Base-by-base conservation (phyloP, 192 early-diverging fungal species). In the Gigaspora rosea region DNA sequence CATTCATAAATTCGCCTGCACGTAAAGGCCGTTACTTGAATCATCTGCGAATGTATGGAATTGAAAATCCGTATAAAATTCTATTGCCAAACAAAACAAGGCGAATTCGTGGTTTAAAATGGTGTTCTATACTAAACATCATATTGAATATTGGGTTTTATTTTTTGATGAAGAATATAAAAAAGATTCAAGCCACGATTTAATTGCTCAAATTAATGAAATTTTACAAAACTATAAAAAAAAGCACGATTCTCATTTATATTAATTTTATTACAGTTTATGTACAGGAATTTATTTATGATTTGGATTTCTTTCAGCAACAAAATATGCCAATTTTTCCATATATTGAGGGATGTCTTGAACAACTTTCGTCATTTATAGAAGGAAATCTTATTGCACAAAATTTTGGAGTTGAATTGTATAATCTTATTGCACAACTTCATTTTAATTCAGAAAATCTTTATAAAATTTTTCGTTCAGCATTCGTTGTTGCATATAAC, bases 101-200 rank as follows among this genome's bases (percentile, higher is more conserved):
- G 6, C 3, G 36, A 41, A 41, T 41, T 41, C 36, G 5, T 41
- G 36, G 36, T 41, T 41, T 41, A 41, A 41, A 41, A 41, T 41
- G 5, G 36, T 41, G 36, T 41, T 41, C 5, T 41, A 41, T 41
- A 41, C 36, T 5, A 69, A 69, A 52, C n/a, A 69, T 27, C n/a
- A 69, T 69, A 48, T 69, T 69, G 47, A 27, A 22, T 69, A 69
- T 69, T 69, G 48, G 48, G 2, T 12, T n/a, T 48, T 18, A 27
- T 69, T 69, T 51, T 69, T 48, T 12, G 2, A 41, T 69, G 47
- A 69, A 27, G 62, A 64, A 64, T 52, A 69, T 69, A 46, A 69
- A 69, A 69, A 27, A 32, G 22, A 69, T 69, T 27, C 11, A 50
- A 69, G 20, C 3, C 1, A 69, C 50, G 36, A 41, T 41, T 41